phyloP scores from a whole-genome alignment of 331 rosid species.

The Prunus yedoensis region DNA sequence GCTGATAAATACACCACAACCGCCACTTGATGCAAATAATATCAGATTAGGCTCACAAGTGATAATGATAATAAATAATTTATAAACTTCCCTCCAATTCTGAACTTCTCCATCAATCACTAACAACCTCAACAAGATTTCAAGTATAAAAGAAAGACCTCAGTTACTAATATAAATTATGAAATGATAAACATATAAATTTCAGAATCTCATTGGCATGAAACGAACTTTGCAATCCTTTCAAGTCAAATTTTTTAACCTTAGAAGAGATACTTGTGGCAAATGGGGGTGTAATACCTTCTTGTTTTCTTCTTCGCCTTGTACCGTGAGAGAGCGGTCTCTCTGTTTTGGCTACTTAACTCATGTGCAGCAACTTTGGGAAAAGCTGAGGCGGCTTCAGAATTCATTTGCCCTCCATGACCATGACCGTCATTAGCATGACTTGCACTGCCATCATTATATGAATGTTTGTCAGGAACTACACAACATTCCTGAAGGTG shows the following conservation, averaged over 20 bases:
- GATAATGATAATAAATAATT: not conserved
- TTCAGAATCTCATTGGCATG: not conserved
- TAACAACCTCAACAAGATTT: not conserved
- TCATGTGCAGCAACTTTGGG: conserved; percentile 50
- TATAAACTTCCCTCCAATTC: not conserved
- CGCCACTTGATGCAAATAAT: not conserved
- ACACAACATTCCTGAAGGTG: conserved; percentile 34
- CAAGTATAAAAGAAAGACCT: not conserved
- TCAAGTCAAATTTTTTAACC: not conserved
- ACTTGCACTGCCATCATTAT: conserved; percentile 26
- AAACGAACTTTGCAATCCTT: not conserved
- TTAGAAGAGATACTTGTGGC: not conserved
- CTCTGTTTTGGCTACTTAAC: conserved; percentile 62
- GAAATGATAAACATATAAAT: not conserved
- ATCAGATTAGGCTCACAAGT: not conserved
- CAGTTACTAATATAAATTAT: not conserved
- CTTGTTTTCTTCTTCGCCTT: conserved; percentile 89
- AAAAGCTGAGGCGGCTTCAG: conserved; percentile 35
- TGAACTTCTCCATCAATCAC: not conserved
- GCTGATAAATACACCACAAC: not conserved
- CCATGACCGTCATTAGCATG: conserved; percentile 28
- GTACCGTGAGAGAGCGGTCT: conserved; percentile 77
- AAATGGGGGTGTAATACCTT: conserved; percentile 48
- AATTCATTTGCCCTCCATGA: conserved; percentile 25
- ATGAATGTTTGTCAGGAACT: conserved; percentile 36